Base-by-base conservation (phyloP, 108 stramenopile species). In the Skeletonema grethae region DNA sequence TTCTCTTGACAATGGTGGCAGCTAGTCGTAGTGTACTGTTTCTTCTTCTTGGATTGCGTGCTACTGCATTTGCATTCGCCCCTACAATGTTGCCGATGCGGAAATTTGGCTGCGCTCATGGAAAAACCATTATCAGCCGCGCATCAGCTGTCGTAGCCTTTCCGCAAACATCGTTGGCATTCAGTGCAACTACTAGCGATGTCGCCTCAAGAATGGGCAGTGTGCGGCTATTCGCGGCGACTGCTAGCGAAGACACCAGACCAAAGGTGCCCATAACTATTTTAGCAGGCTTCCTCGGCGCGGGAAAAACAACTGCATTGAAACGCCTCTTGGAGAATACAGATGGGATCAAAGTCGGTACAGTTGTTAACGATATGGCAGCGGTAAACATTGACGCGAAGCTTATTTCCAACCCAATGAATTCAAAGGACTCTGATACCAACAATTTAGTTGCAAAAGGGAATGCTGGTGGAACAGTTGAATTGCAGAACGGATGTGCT, bases 341-440 rank as follows among this genome's bases (percentile, higher is more conserved):
- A 2, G 82, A 90, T 36, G 83, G 84, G 0, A 39, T 70, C 38
- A 88, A 80, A 48, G 84, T 97, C 34, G 97, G 95, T 10, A 86
- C 97, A 3, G 89, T 98, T 67, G 97, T 99, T 66, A 99, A 99
- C 59, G 98, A 99, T 64, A 90, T 99, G 59, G 95, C 92, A 0
- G 69, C 73, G 12, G 87, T 99, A 2, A 99, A 99, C 76, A 97
- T 99, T 57, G 99, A 99, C 76, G 95, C 97, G 75, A 95, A 94
- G 55, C 83, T 99, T 34, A 69, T 97, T 3, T 58, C 57, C 53
- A 65, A 61, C 65, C 16, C 67, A 60, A 46, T 69, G 66, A 73
- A 38, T 53, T 13, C 34, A 7, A 48, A 58, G 32, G 45, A 68
- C 41, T 57, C 48, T 32, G 62, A 29, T 28, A 45, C 18, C 2